Conservation (phyloP, 805 yeast genomes). For the Brettanomyces sp. region DNA sequence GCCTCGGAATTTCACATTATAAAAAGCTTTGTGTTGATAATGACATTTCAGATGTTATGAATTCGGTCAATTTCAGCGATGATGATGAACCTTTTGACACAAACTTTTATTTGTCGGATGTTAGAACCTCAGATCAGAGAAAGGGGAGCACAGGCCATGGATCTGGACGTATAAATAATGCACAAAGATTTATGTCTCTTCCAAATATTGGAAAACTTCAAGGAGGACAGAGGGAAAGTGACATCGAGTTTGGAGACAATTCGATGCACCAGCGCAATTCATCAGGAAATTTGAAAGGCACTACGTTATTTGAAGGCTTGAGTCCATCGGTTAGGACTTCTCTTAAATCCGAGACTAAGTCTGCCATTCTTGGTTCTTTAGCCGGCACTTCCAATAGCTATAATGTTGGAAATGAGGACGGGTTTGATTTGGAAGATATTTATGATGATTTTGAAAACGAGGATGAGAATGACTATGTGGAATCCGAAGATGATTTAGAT, state of each 20-base stretch:
- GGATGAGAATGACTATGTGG: neutral
- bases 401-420: neutral
- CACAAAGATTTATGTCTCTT: no score
- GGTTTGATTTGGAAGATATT: no score
- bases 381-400: neutral
- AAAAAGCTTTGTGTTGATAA: slow-evolving; percentile 3
- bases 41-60: slow-evolving; percentile 21
- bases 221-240: no score
- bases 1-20: no score
- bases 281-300: no score
- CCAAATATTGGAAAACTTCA: no score
- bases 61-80: slow-evolving; percentile 22
- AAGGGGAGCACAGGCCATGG: no score
- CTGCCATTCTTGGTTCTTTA: slow-evolving; percentile 22
- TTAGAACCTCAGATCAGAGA: neutral
- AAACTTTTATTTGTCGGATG: slow-evolving; percentile 14
- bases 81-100: slow-evolving; percentile 13
- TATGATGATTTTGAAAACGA: no score
- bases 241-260: no score
- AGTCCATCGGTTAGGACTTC: slow-evolving; percentile 33
- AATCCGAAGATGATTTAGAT: neutral
- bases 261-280: no score
- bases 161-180: no score
- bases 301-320: no score
- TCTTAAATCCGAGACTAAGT: slow-evolving; percentile 17